These are phyloP conservation scores for Dispira parvispora DNA, from an alignment of 192 early-diverging fungal species.

Conservation along the genomic window DNA sequence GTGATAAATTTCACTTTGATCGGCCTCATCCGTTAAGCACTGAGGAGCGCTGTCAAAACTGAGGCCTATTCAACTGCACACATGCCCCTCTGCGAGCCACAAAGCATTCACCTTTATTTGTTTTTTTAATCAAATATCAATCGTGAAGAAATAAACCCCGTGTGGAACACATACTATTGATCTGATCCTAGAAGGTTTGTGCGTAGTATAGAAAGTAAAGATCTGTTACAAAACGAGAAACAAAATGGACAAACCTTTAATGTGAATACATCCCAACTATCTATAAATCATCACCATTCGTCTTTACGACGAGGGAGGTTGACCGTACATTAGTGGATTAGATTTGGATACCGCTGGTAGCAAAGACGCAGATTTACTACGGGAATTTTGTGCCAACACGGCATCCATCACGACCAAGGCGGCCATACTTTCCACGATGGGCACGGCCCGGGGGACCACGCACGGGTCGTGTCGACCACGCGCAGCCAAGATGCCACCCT, in stretches of 20 bases:
- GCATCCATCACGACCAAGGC: constrained; percentile 83
- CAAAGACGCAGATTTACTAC: constrained; percentile 15
- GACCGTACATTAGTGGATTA: constrained; percentile 1
- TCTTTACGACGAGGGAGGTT: not conserved
- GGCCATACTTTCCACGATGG: constrained; percentile 97
- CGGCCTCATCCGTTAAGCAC: too few relatives aligned
- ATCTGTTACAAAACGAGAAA: not conserved
- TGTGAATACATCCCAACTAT: not conserved
- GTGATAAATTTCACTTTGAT: too few relatives aligned
- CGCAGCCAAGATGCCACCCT: constrained; percentile 62
- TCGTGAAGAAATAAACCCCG: too few relatives aligned
- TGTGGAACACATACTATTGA: too few relatives aligned
- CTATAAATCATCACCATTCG: not conserved
- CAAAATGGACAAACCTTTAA: not conserved
- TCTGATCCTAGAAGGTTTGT: too few relatives aligned
- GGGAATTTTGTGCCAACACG: constrained; percentile 27
- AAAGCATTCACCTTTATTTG: too few relatives aligned
- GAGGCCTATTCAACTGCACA: too few relatives aligned
- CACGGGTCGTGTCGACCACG: constrained; percentile 96
- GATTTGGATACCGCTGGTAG: constrained; percentile 10
- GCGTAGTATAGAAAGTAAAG: too few relatives aligned
- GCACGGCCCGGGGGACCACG: constrained; percentile 88
- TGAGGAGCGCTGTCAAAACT: too few relatives aligned
- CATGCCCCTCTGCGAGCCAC: too few relatives aligned
- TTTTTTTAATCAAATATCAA: too few relatives aligned